These are phyloP conservation scores for Mucor lusitanicus DNA, from an alignment of 371 early-diverging fungal genomes.

Conservation along the genomic window DNA sequence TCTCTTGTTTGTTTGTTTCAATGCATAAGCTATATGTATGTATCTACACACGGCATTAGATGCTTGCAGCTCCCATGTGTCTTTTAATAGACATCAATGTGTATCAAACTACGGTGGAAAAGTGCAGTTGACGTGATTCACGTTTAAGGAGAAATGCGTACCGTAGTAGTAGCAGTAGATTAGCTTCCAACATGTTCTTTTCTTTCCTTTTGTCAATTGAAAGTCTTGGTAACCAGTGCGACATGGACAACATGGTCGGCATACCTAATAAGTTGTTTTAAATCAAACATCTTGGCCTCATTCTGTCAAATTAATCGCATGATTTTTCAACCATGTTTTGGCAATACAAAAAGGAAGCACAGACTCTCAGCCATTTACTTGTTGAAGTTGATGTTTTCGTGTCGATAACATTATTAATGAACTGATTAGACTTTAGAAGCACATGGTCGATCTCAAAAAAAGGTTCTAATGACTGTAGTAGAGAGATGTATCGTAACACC, in stretches of 20 bases:
- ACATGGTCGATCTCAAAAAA: background rate
- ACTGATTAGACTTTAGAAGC: background rate
- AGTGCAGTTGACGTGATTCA: background rate
- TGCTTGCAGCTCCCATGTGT: background rate
- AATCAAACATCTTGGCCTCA: background rate
- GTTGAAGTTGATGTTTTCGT: background rate
- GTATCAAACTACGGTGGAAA: background rate
- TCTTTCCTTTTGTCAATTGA: background rate
- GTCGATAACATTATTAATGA: background rate
- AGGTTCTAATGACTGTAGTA: background rate
- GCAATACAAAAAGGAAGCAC: conserved; percentile 5
- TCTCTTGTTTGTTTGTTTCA: background rate
- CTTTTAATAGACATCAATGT: background rate
- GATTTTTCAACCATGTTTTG: background rate
- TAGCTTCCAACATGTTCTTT: background rate
- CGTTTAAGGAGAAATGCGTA: background rate
- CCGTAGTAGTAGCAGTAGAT: no score
- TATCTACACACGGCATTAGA: background rate
- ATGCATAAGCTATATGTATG: background rate
- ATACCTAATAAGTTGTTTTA: background rate
- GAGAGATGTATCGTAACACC: background rate
- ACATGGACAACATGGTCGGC: background rate
- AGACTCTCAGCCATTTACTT: background rate
- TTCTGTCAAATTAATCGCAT: conserved; percentile 1
- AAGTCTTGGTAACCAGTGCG: background rate